Conservation (phyloP, 225 moss, liverwort and hornwort species). For the Rhytidiadelphus loreus region DNA sequence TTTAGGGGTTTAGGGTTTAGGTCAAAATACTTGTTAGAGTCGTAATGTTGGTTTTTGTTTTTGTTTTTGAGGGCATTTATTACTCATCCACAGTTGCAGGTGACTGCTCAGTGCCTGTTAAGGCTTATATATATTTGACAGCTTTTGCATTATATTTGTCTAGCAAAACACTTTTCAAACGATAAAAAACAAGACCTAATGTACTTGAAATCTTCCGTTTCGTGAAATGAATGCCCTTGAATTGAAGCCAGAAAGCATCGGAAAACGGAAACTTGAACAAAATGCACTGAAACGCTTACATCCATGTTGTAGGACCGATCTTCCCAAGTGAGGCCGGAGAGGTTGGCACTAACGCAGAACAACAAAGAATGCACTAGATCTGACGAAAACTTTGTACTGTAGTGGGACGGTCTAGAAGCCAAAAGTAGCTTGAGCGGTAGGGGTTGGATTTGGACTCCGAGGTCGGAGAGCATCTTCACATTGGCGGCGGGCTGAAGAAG, state of each 20-base stretch:
- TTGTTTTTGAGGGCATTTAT: too few relatives aligned
- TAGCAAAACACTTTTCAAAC: not conserved
- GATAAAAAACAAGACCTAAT: not conserved
- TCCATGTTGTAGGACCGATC: constrained; percentile 2
- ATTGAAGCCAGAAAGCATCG: not conserved
- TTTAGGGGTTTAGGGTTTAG: not conserved
- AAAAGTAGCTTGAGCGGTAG: not conserved
- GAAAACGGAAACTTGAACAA: not conserved
- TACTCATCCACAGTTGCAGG: too few relatives aligned
- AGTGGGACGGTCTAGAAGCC: too few relatives aligned
- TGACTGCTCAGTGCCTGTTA: too few relatives aligned
- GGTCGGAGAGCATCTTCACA: not conserved
- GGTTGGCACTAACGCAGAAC: too few relatives aligned
- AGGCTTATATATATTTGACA: too few relatives aligned
- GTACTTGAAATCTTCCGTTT: not conserved
- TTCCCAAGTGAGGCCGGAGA: not conserved
- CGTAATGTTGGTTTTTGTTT: too few relatives aligned
- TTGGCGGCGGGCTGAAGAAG: not conserved
- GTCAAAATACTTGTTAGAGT: too few relatives aligned
- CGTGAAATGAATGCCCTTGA: not conserved
- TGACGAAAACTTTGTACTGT: too few relatives aligned
- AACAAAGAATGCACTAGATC: too few relatives aligned
- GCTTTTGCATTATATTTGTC: too few relatives aligned
- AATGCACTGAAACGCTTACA: constrained; percentile 5
- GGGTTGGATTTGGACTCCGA: not conserved